A percentile compares a stretch with the other conserved stretches of the same genome.
Conservation (phyloP, 768 basidiomycete species). For the Tremella yokohamensis region DNA sequence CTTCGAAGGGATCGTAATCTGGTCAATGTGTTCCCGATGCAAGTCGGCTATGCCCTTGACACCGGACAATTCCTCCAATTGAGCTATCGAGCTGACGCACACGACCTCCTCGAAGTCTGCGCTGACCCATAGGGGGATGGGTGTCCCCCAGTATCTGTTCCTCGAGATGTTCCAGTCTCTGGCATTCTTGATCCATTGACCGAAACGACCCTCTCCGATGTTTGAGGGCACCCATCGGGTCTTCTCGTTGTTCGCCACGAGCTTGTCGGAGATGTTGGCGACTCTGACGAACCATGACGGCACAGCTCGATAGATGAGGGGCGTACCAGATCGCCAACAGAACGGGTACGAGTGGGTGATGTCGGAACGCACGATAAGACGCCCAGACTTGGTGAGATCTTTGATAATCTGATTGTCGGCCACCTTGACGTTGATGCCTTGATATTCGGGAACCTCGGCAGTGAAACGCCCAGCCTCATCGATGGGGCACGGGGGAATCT, state of each 20-base stretch:
- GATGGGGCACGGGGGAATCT: conserved; percentile 93
- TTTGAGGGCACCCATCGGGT: conserved; percentile 93
- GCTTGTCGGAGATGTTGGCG: conserved; percentile 73
- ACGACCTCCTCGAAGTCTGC: conserved; percentile 90
- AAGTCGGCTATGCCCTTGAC: conserved; percentile 78
- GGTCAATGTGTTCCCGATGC: conserved; percentile 90
- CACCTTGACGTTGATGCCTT: conserved; percentile 85
- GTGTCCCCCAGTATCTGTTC: conserved; percentile 98
- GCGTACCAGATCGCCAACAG: conserved; percentile 97
- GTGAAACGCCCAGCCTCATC: conserved; percentile 88
- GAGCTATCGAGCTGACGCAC: conserved; percentile 78
- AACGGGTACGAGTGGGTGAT: conserved; percentile 89
- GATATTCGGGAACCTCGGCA: conserved; percentile 81
- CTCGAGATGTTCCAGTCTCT: conserved; percentile 99
- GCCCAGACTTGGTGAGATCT: conserved; percentile 75
- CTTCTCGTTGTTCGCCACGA: conserved; percentile 82
- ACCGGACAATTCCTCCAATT: conserved; percentile 82
- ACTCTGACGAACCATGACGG: conserved; percentile 96
- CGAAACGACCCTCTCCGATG: conserved; percentile 88
- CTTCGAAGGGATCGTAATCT: conserved; percentile 90
- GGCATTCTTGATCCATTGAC: conserved; percentile 97
- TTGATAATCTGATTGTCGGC: conserved; percentile 96
- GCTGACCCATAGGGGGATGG: conserved; percentile 92
- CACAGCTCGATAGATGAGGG: conserved; percentile 91
- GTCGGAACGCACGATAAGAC: conserved; percentile 81